Percentiles rank a stretch among this genome's conserved stretches.
Conservation (phyloP, 139 green algal genomes). For the Nannochloris sp. region DNA sequence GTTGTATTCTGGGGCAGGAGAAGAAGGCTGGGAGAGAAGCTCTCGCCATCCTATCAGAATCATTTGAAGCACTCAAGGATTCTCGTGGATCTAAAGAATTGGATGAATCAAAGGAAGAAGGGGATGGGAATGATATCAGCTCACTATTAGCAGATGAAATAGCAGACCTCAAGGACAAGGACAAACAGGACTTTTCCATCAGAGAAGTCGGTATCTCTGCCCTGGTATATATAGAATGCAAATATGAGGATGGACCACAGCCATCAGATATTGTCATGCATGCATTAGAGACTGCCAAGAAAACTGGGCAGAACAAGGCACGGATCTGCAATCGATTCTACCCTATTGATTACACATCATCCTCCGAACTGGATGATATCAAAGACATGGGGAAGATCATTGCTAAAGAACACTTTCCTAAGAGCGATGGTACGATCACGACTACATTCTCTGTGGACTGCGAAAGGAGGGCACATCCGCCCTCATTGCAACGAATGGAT, state of each 20-base stretch:
- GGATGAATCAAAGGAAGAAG: background rate
- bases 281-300: conserved; percentile 6
- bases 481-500: conserved; percentile 34
- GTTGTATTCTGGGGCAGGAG: conserved; percentile 29
- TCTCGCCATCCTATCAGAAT: conserved; percentile 24
- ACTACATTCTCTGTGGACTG: conserved; percentile 33
- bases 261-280: conserved; percentile 21
- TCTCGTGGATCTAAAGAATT: background rate
- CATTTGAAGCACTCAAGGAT: conserved; percentile 21
- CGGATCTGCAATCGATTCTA: conserved; percentile 37
- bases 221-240: conserved; percentile 23
- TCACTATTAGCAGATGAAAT: conserved; percentile 32
- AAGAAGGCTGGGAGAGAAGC: conserved; percentile 26
- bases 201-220: conserved; percentile 17
- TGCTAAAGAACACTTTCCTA: conserved; percentile 26
- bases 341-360: conserved; percentile 31
- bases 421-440: background rate
- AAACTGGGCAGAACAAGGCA: conserved; percentile 15
- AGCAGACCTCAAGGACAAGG: conserved; percentile 24
- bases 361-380: conserved; percentile 33
- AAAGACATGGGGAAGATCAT: conserved; percentile 19
- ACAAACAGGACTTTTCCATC: conserved; percentile 15
- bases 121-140: conserved; percentile 17
- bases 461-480: conserved; percentile 22
- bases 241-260: conserved; percentile 11